phyloP scores from a whole-genome alignment of 495 filamentous ascomycete species.

The Wilcoxina mikolae region DNA sequence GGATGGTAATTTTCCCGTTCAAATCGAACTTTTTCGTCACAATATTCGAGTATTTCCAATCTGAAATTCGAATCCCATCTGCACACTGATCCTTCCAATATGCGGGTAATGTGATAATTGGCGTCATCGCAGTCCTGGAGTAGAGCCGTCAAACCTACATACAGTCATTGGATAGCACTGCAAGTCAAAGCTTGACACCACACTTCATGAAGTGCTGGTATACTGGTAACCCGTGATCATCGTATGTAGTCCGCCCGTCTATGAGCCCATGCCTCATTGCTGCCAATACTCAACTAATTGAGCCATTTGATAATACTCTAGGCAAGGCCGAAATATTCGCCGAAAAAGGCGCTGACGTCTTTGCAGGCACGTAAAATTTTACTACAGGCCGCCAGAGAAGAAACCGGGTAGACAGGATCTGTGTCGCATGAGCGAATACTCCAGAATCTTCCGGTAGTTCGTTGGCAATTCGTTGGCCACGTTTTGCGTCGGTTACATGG shows the following conservation, averaged over 20 bases:
- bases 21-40: no score
- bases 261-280: no score
- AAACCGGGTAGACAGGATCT: no score
- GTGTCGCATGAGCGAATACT: no score
- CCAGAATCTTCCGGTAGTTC: no score
- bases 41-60: background rate
- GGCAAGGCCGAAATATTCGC: background rate
- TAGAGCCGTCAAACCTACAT: background rate
- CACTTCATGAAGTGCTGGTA: background rate
- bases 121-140: background rate
- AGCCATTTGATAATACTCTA: background rate
- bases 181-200: background rate
- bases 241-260: background rate
- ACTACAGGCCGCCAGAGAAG: no score
- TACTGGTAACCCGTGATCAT: background rate
- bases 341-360: background rate
- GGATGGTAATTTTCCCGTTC: no score
- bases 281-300: no score
- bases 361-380: background rate
- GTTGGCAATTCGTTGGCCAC: no score
- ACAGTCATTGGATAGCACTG: background rate
- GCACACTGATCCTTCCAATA: background rate
- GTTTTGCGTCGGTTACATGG: no score
- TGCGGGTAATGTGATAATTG: background rate
- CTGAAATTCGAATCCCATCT: background rate